These are phyloP conservation scores for Ploettnerulaceae sp. DNA, from an alignment of 2,329 filamentous ascomycete species.

Conservation along the genomic window DNA sequence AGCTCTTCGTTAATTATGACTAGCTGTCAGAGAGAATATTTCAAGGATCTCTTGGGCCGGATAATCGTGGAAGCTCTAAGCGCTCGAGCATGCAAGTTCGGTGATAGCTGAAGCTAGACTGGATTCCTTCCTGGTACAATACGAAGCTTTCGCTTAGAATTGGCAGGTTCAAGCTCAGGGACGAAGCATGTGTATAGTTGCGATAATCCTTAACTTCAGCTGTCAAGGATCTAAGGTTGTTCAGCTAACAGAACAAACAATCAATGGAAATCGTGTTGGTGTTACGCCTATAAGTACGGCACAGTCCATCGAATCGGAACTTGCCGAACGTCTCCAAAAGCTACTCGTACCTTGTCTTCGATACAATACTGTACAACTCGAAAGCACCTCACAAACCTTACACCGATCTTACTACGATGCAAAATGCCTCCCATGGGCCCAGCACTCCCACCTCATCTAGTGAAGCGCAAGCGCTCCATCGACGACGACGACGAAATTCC, in stretches of 20 bases:
- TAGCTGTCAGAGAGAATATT: neutral
- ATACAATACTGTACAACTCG: too few species aligned
- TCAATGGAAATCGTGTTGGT: slow-evolving; percentile 12
- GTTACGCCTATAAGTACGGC: slow-evolving; percentile 2
- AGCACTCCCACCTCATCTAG: slow-evolving; percentile 60
- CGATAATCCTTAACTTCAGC: neutral
- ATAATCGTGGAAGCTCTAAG: slow-evolving; percentile 4
- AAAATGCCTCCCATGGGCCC: slow-evolving; percentile 51
- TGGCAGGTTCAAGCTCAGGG: slow-evolving; percentile 17
- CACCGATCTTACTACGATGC: slow-evolving; percentile 8
- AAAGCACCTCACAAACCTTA: neutral
- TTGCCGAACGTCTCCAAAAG: neutral
- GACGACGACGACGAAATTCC: slow-evolving; percentile 38
- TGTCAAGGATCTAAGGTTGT: neutral
- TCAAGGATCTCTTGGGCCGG: neutral
- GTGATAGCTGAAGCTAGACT: slow-evolving; percentile 11
- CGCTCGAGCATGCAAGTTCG: slow-evolving; percentile 1
- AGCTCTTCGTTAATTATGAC: slow-evolving; percentile 19
- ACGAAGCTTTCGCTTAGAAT: slow-evolving; percentile 17
- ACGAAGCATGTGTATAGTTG: slow-evolving; percentile 1
- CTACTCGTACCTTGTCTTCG: neutral
- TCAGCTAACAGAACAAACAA: neutral
- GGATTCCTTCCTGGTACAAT: slow-evolving; percentile 2
- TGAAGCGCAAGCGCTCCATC: slow-evolving; percentile 55
- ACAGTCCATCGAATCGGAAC: slow-evolving; percentile 7